A percentile compares a stretch with the other conserved stretches of the same genome.
Conservation (phyloP, 2,329 filamentous ascomycete species). For the Diplodia sapinea region DNA sequence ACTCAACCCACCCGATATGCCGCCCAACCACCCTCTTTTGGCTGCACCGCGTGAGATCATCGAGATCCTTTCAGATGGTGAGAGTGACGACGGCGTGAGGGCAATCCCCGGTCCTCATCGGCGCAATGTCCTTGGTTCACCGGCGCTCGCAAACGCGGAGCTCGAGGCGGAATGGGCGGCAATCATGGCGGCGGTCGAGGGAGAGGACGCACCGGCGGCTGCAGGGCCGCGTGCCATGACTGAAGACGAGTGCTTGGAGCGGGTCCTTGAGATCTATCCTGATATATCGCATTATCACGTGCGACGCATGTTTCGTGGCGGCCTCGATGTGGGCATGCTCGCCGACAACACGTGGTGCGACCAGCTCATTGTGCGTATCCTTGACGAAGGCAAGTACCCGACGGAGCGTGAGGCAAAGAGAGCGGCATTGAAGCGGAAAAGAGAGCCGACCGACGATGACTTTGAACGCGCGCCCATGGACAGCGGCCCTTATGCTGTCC, state of each 20-base stretch:
- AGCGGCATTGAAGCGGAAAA: slow-evolving; percentile 43
- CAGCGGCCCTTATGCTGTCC: not conserved
- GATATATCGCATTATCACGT: slow-evolving; percentile 44
- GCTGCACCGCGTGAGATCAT: slow-evolving; percentile 22
- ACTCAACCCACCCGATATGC: not conserved
- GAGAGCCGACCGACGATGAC: slow-evolving; percentile 25
- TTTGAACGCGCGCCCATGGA: not conserved
- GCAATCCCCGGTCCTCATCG: not conserved
- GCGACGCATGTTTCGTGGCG: slow-evolving; percentile 38
- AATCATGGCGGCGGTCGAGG: not conserved
- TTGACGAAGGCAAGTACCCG: slow-evolving; percentile 44
- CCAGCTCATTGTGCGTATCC: slow-evolving; percentile 39
- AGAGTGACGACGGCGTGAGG: slow-evolving; percentile 8
- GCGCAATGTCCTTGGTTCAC: not conserved
- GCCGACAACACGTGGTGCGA: slow-evolving; percentile 39
- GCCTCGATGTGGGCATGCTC: slow-evolving; percentile 37
- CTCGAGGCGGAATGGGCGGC: not conserved
- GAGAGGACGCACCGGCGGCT: not conserved
- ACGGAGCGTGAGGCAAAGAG: slow-evolving; percentile 40
- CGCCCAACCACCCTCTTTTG: not conserved
- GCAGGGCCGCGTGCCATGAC: slow-evolving; percentile 1
- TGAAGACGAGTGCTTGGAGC: slow-evolving; percentile 41
- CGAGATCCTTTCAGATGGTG: slow-evolving; percentile 16
- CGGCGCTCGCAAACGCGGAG: too few species aligned
- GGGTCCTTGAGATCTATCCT: slow-evolving; percentile 44